Base-by-base conservation (phyloP, 2,329 filamentous ascomycete genomes). In the Tolypocladium nubicola region DNA sequence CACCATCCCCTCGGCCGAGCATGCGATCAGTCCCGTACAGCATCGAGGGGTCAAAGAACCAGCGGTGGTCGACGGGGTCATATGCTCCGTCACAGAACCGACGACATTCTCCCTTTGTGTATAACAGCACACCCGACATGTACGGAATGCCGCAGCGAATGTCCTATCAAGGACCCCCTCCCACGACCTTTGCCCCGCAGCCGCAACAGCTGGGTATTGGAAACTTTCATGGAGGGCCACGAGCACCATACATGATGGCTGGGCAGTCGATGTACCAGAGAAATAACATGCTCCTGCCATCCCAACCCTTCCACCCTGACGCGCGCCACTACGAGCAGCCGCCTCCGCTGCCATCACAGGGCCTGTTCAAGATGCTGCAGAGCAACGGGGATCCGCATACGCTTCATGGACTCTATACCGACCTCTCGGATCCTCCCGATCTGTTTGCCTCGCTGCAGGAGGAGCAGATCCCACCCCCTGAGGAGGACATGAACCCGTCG, bases 61-160 rank as follows among this genome's bases (percentile, higher is more conserved):
- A 90, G 76, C 79, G 88, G 62, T 91, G 88, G 87, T 90, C 88
- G 23, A 90, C 88, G 4, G 87, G 87, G 16, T 89, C 86, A 4
- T 89, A 86, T 59, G 84, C 80, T 23, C 80, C 83, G 1, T 70
- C 76, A 23, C 76, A 76, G 30, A 81, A 73, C 64, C 75, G 81
- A 57, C 77, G 84, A 38, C 78, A 80, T 33, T 78, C 83, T 38
- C 79, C 86, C 2, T 83, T 85, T 61, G 76, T 86, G 49, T 86
- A 86, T 68, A 80, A 86, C 61, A 79, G 81, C 60, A 75, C 79
- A 4, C 77, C 82, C 56, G 85, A 87, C 56, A 73, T 80, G 37
- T 85, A 84, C 63, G 80, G 79, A 58, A 68, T 76, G 33, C 79
- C 80, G 56, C 78, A 81, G 61, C 78, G 82, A 39, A 79, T 86